These are phyloP conservation scores for Sclerotinia nivalis DNA, from an alignment of 2,329 filamentous ascomycete species.

Conservation along the genomic window DNA sequence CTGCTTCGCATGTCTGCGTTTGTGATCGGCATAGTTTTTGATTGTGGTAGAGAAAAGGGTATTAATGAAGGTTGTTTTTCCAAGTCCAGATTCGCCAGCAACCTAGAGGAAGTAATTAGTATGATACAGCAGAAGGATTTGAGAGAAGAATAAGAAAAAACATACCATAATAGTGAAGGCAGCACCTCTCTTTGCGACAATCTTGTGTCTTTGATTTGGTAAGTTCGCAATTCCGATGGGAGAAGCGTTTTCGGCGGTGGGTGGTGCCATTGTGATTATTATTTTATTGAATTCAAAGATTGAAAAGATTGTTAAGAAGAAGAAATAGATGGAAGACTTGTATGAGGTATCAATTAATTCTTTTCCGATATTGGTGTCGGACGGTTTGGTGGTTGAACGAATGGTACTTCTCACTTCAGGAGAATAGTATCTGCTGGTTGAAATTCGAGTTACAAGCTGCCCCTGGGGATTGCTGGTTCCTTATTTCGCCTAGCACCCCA, in stretches of 20 bases:
- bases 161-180: conserved; percentile 98
- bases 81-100: conserved; percentile 95
- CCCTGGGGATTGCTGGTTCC: conserved; percentile 20
- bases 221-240: conserved; percentile 75
- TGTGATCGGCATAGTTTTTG: conserved; percentile 99
- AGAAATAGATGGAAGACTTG: background rate
- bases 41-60: conserved; percentile 99
- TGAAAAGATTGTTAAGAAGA: background rate
- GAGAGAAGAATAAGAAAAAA: background rate
- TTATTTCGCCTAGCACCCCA: conserved; percentile 24
- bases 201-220: conserved; percentile 74
- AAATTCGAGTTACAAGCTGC: conserved; percentile 24
- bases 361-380: conserved; percentile 20
- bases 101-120: conserved; percentile 57
- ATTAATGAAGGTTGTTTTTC: conserved; percentile 99
- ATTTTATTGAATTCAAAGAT: background rate
- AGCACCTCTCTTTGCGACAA: conserved; percentile 81
- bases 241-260: conserved; percentile 61
- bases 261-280: conserved; percentile 53
- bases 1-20: conserved; percentile 98
- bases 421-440: conserved; percentile 19
- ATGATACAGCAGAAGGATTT: background rate
- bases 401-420: conserved; percentile 15
- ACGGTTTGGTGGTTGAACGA: conserved; percentile 8
- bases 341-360: conserved; percentile 9